phyloP scores from a whole-genome alignment of 768 basidiomycete species.

The Kwoniella pini region DNA sequence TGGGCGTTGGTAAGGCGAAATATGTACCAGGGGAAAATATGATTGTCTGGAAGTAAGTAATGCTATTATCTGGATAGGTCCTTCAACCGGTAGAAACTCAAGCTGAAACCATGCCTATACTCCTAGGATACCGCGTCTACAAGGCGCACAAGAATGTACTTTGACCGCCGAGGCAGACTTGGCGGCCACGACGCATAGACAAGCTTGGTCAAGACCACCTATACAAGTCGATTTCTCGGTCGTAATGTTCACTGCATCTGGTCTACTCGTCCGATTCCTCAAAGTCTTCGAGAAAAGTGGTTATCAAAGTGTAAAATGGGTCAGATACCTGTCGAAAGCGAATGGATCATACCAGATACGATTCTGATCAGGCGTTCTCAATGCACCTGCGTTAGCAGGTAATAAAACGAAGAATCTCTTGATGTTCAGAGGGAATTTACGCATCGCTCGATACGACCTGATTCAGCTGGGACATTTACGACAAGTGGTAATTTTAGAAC shows the following conservation, averaged over 20 bases:
- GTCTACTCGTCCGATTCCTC: slow-evolving; percentile 90
- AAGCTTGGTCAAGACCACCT: slow-evolving; percentile 97
- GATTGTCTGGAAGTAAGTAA: slow-evolving; percentile 92
- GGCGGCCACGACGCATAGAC: slow-evolving; percentile 83
- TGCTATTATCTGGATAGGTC: no score
- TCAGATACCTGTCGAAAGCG: slow-evolving; percentile 89
- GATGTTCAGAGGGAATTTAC: no score
- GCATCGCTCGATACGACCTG: no score
- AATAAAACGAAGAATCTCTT: no score
- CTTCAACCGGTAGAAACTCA: no score
- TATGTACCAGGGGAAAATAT: slow-evolving; percentile 95
- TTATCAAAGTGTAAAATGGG: slow-evolving; percentile 95
- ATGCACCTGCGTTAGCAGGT: neutral
- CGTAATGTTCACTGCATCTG: slow-evolving; percentile 97
- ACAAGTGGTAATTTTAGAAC: no score
- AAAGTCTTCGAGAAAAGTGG: slow-evolving; percentile 97
- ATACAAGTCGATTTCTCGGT: slow-evolving; percentile 98
- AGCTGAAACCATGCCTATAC: no score
- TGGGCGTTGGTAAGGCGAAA: slow-evolving; percentile 89
- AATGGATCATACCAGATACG: slow-evolving; percentile 91
- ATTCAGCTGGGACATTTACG: no score
- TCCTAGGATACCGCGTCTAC: slow-evolving; percentile 81
- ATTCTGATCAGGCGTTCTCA: neutral
- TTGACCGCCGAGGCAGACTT: slow-evolving; percentile 78
- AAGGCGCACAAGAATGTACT: slow-evolving; percentile 88